Percentiles rank a stretch among this genome's conserved stretches.
Conservation (phyloP, 2,329 filamentous ascomycete genomes). For the Helotiales sp. region DNA sequence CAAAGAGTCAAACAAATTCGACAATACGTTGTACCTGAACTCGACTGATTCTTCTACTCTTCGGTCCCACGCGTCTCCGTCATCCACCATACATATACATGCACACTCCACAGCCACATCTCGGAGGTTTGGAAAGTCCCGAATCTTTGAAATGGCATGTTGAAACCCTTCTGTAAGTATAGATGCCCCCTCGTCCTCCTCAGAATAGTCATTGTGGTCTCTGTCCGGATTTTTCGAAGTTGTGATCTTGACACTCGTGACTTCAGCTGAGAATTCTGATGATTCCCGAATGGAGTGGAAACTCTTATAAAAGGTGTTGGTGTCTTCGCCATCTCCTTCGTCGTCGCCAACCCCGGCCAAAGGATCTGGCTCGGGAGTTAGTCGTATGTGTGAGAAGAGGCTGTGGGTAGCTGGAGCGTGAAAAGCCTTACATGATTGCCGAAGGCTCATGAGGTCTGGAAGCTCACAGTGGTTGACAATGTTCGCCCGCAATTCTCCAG, state of each 20-base stretch:
- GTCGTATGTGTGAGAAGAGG: conserved; percentile 2
- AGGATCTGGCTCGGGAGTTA: neutral
- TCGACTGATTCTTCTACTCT: neutral
- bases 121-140: conserved; percentile 7
- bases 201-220: neutral
- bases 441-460: neutral
- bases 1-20: neutral
- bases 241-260: neutral
- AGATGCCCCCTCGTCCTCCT: neutral
- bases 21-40: conserved; percentile 4
- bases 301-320: neutral
- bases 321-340: neutral
- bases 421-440: neutral
- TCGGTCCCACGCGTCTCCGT: neutral
- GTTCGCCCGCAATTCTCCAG: neutral
- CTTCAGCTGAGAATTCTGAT: neutral
- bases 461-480: neutral
- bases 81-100: neutral
- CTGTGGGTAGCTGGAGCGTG: neutral
- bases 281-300: neutral
- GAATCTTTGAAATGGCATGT: neutral
- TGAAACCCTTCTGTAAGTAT: neutral
- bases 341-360: neutral
- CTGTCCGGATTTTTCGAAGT: neutral
- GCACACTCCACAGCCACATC: conserved; percentile 7